Evolutionary conservation across 2,329 filamentous ascomycete genomes (phyloP), one percentile per base, ranked within the genome.

Genomic region (Arachnomyces sp.): DNA sequence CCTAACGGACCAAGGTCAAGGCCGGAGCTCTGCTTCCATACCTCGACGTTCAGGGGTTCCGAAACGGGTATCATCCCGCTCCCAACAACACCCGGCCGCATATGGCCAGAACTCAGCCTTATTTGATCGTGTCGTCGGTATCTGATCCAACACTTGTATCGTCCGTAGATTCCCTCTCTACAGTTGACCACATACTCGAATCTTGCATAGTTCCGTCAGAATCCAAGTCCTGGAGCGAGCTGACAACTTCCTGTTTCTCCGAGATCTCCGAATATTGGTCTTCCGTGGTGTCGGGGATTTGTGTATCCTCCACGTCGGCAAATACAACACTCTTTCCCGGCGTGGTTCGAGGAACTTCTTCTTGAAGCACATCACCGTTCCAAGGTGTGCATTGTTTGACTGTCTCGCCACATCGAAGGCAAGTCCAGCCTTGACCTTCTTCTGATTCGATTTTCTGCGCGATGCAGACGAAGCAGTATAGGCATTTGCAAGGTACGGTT

Each of bases 381-480:
- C 92, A 98, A 1, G 92, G 87, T 59, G 79, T 82, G 62, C 90
- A 96, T 59, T 89, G 80, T 57, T 83, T 87, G 36, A 94, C 79
- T 14, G 83, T 60, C 55, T 86, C 84, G 13, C 89, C 89, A 56
- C 92, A 98, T 14, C 92, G 77, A 34, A 98, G 68, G 65, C 92
- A 98, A 8, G 79, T 76, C 87, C 89, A 95, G 2, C 90, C 90
- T 56, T 95, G 87, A 25, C 90, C 92, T 59, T 95, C 90, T 63
- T 96, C 90, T 4, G 82, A 79, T 62, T 95, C 90, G 32, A 98
- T 74, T 44, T 86, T 79, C 43, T 88, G 86, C 3, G 89, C 87
- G n/a, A 96, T 66, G 56, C 92, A 98, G 13, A 94, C 86, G 58
- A 93, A 98, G 64, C 92, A 98, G 66, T 96, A 98, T 44, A 95